Conservation (phyloP, 306 rosid species). For the Vigna reflexopilosa region DNA sequence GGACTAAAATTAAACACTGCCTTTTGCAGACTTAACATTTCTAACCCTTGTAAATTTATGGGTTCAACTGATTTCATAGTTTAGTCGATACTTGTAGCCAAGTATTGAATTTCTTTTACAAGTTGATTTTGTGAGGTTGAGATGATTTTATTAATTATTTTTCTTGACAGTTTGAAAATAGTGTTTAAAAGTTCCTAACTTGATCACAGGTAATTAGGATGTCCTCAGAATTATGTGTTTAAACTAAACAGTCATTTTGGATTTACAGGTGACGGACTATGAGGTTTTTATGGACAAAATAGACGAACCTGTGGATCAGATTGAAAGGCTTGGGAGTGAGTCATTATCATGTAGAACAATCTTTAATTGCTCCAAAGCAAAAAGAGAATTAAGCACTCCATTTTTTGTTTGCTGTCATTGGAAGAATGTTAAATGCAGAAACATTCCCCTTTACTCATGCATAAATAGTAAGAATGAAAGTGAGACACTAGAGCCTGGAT, state of each 20-base stretch:
- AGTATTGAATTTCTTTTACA: no score
- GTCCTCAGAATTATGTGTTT: not conserved
- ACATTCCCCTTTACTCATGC: slow-evolving; percentile 50
- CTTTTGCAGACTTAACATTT: not conserved
- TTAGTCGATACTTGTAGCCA: not conserved
- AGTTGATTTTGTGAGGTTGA: not conserved
- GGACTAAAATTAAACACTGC: not conserved
- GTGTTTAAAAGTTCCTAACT: not conserved
- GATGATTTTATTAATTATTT: not conserved
- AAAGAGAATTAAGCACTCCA: slow-evolving; percentile 49
- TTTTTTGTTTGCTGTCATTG: slow-evolving; percentile 62
- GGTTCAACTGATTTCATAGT: not conserved
- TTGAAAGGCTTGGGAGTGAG: slow-evolving; percentile 46
- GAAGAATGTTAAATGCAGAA: slow-evolving; percentile 64
- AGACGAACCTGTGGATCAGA: slow-evolving; percentile 50
- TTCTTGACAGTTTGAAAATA: not conserved
- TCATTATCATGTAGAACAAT: slow-evolving; percentile 70
- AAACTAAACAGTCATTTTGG: slow-evolving; percentile 3
- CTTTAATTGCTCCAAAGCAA: slow-evolving; percentile 54
- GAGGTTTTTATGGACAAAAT: slow-evolving; percentile 66
- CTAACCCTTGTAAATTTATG: not conserved
- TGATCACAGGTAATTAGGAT: not conserved
- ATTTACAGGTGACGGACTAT: slow-evolving; percentile 73
- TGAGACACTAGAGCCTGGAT: slow-evolving; percentile 60
- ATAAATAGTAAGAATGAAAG: slow-evolving; percentile 47